A percentile compares a stretch with the other conserved stretches of the same genome.
Conservation (phyloP, 2,329 filamentous ascomycete species). For the Penicillium aurantiogriseum region DNA sequence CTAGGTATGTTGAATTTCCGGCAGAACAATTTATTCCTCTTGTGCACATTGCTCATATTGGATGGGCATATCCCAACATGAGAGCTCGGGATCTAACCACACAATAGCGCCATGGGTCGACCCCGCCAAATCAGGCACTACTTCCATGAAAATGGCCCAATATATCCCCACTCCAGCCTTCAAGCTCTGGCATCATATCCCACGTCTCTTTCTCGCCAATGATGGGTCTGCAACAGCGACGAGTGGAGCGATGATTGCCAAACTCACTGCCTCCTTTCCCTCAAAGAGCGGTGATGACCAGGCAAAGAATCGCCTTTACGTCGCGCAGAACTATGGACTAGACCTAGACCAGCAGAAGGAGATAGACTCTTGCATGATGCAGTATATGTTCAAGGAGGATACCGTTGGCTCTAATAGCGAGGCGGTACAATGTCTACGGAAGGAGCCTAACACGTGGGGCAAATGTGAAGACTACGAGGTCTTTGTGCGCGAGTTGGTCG, state of each 20-base stretch:
- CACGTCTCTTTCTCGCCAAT: constrained; percentile 27
- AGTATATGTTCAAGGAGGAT: constrained; percentile 29
- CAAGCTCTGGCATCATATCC: constrained; percentile 28
- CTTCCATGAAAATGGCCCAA: constrained; percentile 26
- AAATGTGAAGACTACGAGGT: constrained; percentile 36
- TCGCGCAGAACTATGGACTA: constrained; percentile 25
- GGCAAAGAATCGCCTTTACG: constrained; percentile 11
- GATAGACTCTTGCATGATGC: constrained; percentile 7
- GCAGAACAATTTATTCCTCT: background rate
- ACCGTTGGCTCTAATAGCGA: constrained; percentile 41
- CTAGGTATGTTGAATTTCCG: background rate
- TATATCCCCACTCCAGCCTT: constrained; percentile 28
- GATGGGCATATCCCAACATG: background rate
- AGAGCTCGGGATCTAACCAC: constrained; percentile 10
- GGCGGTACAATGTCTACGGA: constrained; percentile 39
- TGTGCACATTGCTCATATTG: background rate
- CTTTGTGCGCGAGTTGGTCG: constrained; percentile 20
- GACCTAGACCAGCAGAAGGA: constrained; percentile 18
- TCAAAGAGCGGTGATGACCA: constrained; percentile 4
- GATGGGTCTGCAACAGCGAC: constrained; percentile 20
- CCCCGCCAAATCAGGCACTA: constrained; percentile 35
- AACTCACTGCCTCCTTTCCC: constrained; percentile 8
- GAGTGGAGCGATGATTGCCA: constrained; percentile 18
- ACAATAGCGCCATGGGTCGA: constrained; percentile 47
- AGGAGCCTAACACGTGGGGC: constrained; percentile 35